phyloP scores from a whole-genome alignment of 1,139 yeast species.

The Kodamaea alishanica region DNA sequence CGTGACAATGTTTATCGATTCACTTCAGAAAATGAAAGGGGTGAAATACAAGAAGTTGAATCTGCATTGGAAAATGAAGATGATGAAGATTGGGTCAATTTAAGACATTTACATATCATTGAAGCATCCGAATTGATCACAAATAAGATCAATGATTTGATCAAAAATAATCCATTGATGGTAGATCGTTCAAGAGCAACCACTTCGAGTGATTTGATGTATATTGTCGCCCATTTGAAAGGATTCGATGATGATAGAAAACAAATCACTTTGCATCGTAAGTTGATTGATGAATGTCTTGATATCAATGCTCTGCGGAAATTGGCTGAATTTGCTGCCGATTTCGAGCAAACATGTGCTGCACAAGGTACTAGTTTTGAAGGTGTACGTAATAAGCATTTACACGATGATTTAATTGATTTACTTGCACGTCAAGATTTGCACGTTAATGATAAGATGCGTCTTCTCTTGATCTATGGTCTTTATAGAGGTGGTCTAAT shows the following conservation, averaged over 20 bases:
- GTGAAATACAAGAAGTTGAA: constrained; percentile 43
- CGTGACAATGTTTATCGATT: constrained; percentile 57
- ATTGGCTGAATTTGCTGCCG: constrained; percentile 60
- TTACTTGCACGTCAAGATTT: constrained; percentile 53
- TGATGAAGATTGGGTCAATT: constrained; percentile 71
- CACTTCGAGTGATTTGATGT: constrained; percentile 58
- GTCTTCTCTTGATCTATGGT: constrained; percentile 76
- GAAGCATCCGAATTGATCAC: constrained; percentile 67
- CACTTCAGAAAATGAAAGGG: constrained; percentile 57
- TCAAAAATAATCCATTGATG: constrained; percentile 68
- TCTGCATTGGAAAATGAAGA: constrained; percentile 50
- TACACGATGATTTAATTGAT: constrained; percentile 65
- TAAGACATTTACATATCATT: constrained; percentile 74
- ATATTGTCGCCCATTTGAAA: constrained; percentile 63
- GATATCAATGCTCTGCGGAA: constrained; percentile 49
- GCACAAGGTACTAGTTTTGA: constrained; percentile 73
- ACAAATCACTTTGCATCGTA: constrained; percentile 56
- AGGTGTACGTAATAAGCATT: constrained; percentile 59
- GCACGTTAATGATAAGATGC: constrained; percentile 60
- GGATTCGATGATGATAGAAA: constrained; percentile 68
- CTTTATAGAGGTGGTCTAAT: constrained; percentile 82
- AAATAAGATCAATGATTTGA: constrained; percentile 61
- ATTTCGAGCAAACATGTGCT: constrained; percentile 69
- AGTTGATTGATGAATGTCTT: constrained; percentile 57
- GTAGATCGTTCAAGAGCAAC: constrained; percentile 61